Evolutionary conservation across 1,139 yeast species (phyloP).

Genomic region (Suhomyces coccinellae): DNA sequence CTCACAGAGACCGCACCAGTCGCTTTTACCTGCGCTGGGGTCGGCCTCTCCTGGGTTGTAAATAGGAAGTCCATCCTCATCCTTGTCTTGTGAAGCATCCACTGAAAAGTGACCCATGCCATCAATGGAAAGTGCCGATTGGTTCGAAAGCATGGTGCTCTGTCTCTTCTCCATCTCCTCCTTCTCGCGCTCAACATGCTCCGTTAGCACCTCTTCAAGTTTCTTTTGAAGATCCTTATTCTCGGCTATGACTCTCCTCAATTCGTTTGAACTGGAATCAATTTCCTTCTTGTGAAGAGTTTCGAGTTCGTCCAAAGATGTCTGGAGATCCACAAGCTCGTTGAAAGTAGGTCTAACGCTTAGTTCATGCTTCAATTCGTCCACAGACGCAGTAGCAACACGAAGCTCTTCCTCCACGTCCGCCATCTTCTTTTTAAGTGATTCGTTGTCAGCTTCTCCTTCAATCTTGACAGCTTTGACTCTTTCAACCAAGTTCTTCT

Average conservation of each 20-base stretch:
- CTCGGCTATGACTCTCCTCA: constrained; percentile 24
- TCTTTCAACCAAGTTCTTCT: constrained; percentile 15
- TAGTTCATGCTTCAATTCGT: constrained; percentile 27
- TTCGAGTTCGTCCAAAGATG: constrained; percentile 25
- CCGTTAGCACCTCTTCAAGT: constrained; percentile 20
- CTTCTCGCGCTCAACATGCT: constrained; percentile 16
- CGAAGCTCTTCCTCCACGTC: constrained; percentile 12
- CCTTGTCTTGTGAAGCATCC: constrained; percentile 14
- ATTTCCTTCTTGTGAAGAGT: constrained; percentile 33
- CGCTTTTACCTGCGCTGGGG: constrained; percentile 69
- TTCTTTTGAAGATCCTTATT: constrained; percentile 20
- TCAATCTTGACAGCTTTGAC: constrained; percentile 13
- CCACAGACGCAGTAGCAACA: constrained; percentile 18
- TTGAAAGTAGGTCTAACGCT: constrained; percentile 26
- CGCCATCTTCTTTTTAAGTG: constrained; percentile 1
- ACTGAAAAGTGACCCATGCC: background rate
- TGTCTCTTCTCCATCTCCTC: constrained; percentile 6
- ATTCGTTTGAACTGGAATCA: constrained; percentile 30
- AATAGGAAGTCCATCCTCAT: constrained; percentile 35
- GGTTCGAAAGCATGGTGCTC: background rate
- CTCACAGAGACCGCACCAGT: constrained; percentile 95
- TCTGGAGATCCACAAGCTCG: constrained; percentile 27
- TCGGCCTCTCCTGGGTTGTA: constrained; percentile 57
- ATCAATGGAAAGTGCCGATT: background rate
- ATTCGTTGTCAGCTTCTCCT: constrained; percentile 5